phyloP scores from a whole-genome alignment of 1,284 basidiomycete species.

The Trichosporon sp. region DNA sequence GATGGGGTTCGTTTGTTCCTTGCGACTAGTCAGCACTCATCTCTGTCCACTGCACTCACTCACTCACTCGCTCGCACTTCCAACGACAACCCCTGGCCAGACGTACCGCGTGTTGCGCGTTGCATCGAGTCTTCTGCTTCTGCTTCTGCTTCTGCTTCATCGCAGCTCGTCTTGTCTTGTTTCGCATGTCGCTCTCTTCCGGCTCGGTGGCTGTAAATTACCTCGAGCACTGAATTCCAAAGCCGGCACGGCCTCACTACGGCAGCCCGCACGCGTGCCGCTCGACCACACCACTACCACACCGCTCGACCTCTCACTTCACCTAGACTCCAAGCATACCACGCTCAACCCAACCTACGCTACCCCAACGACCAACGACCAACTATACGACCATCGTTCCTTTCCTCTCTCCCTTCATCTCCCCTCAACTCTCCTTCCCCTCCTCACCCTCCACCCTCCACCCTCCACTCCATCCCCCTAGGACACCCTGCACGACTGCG shows the following conservation, averaged over 20 bases:
- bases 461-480: not conserved
- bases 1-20: constrained; percentile 8
- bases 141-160: not conserved
- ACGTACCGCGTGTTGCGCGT: constrained; percentile 1
- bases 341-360: constrained; percentile 5
- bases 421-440: not conserved
- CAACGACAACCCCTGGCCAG: not conserved
- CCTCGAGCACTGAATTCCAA: not conserved
- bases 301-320: not conserved
- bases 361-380: not conserved
- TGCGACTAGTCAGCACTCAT: not conserved
- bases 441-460: not conserved
- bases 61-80: not conserved
- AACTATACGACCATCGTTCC: constrained; percentile 3
- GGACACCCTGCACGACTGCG: not conserved
- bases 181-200: not conserved
- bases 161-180: not conserved
- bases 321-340: not conserved
- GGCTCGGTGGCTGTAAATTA: not conserved
- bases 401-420: not conserved
- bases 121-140: not conserved
- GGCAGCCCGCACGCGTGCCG: not conserved
- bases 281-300: not conserved
- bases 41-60: not conserved
- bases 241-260: not conserved